A percentile compares a stretch with the other conserved stretches of the same genome.
Evolutionary conservation across 177 flowering plant genomes (phyloP).

Genomic region (Telopea speciosissima): DNA sequence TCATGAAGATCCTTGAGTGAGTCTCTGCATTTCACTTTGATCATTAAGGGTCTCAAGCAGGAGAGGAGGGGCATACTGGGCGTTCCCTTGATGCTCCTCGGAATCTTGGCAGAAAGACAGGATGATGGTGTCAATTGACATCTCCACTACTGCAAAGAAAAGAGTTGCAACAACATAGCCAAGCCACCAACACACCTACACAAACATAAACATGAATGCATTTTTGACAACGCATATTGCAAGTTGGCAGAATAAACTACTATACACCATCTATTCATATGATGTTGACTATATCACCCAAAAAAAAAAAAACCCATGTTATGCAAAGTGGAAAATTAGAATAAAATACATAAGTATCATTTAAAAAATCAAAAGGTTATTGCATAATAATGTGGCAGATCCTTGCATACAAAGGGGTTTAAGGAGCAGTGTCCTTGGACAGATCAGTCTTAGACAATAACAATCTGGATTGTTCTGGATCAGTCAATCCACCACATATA

Average conservation of each 20-base stretch:
- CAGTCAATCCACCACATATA: too few species aligned
- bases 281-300: neutral
- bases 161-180: slow-evolving; percentile 87
- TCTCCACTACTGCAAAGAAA: slow-evolving; percentile 88
- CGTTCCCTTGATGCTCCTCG: slow-evolving; percentile 90
- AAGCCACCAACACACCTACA: slow-evolving; percentile 80
- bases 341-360: neutral
- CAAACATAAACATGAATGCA: neutral
- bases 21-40: slow-evolving; percentile 81
- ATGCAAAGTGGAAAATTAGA: neutral
- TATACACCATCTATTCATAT: neutral
- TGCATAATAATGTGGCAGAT: neutral
- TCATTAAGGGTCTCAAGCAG: slow-evolving; percentile 78
- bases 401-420: too few species aligned
- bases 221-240: neutral
- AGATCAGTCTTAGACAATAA: too few species aligned
- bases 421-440: too few species aligned
- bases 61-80: slow-evolving; percentile 91
- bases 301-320: neutral
- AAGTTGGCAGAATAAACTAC: neutral
- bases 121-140: slow-evolving; percentile 78
- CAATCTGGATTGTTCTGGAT: too few species aligned
- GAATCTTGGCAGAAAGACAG: slow-evolving; percentile 81
- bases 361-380: neutral
- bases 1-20: slow-evolving; percentile 50